Base-by-base conservation (phyloP, 495 filamentous ascomycete species). In the Saxispiralis lemnorum region DNA sequence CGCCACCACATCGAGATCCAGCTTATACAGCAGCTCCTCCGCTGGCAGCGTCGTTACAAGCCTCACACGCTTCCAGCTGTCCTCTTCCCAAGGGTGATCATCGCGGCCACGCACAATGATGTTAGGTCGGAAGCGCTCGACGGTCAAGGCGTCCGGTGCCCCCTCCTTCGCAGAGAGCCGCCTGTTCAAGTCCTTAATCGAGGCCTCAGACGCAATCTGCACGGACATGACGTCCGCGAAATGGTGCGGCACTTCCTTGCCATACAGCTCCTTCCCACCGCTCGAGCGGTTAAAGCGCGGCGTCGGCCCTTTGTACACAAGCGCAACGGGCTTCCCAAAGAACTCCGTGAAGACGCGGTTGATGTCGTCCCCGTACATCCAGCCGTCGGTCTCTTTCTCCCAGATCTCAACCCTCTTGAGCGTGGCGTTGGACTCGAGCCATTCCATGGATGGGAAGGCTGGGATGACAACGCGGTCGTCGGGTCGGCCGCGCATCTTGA, bases 121-220 rank as follows among this genome's bases (percentile, higher is more conserved):
- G 38, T 65, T 65, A 5, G 62, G 62, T 6, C 62, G 52, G 46
- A 65, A 65, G 17, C 62, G 62, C 36, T 71, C 66, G 19, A 73
- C 54, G 21, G 47, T 53, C 37, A 63, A 49, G 30, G n/a, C 41
- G 17, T 20, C 18, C 7, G 32, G 32, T 15, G 21, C 30, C 15
- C 58, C 49, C 12, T 55, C 49, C 16, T 52, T 41, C 1, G 20
- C 38, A 16, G 50, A 32, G 7, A 65, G 52, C 3, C 56, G 54
- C 12, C 21, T n/a, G 42, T 65, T 65, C 6, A 65, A 55, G 38
- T 65, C 60, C 10, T 44, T 43, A 11, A 76, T 58, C 10, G 64
- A 68, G 28, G 59, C 47, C 35, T 62, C 53, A 19, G 21, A 43
- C 10, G 57, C 56, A 13, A 65, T 46, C 20, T 58, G 56, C 42